Evolutionary conservation across 2,329 filamentous ascomycete species (phyloP).

Genomic region (Penicillium sp.): DNA sequence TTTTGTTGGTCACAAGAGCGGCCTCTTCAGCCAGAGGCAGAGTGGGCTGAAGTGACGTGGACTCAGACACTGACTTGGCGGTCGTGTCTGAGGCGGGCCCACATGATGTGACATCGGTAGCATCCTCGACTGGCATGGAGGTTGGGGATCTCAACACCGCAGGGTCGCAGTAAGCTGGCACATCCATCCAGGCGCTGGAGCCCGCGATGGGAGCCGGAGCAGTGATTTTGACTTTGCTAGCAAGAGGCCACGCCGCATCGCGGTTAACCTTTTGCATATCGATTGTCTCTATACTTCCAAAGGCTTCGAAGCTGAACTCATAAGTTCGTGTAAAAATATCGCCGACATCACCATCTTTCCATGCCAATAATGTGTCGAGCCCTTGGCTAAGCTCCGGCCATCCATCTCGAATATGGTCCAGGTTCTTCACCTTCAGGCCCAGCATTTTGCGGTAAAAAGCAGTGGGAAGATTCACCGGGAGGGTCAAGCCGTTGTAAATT

Average conservation of each 20-base stretch:
- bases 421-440: slow-evolving; percentile 63
- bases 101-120: slow-evolving; percentile 7
- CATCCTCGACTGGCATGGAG: slow-evolving; percentile 23
- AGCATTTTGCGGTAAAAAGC: slow-evolving; percentile 81
- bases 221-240: slow-evolving; percentile 5
- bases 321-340: slow-evolving; percentile 83
- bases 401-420: slow-evolving; percentile 78
- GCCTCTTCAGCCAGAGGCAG: slow-evolving; percentile 51
- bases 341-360: slow-evolving; percentile 76
- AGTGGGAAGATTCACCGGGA: slow-evolving; percentile 84
- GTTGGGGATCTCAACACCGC: slow-evolving; percentile 22
- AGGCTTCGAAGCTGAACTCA: slow-evolving; percentile 70
- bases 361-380: slow-evolving; percentile 69
- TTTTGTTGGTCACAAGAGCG: slow-evolving; percentile 74
- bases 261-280: slow-evolving; percentile 51
- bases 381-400: slow-evolving; percentile 81
- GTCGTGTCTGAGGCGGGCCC: slow-evolving; percentile 15
- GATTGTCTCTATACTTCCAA: slow-evolving; percentile 53
- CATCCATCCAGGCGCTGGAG: slow-evolving; percentile 25
- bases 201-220: slow-evolving; percentile 2
- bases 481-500: slow-evolving; percentile 86
- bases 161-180: slow-evolving; percentile 20
- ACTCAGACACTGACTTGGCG: slow-evolving; percentile 25
- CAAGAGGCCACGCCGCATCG: slow-evolving; percentile 37
- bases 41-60: slow-evolving; percentile 26